Base-by-base conservation (phyloP, 129 eudicot genomes). In the Lactuca sativa region DNA sequence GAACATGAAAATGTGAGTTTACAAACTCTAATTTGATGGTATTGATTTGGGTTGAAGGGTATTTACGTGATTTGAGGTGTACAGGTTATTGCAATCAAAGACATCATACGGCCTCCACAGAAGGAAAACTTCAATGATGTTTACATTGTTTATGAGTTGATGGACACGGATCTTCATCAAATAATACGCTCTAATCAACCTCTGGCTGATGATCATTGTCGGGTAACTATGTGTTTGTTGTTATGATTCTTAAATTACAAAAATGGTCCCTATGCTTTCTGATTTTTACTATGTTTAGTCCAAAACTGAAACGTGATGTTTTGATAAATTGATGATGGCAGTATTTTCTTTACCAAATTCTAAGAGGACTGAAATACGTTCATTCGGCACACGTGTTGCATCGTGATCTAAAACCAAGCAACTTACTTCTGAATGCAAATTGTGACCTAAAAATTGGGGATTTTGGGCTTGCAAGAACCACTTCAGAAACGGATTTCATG, bases 121-220 rank as follows among this genome's bases (percentile, higher is more conserved):
- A 86, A 75, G 67, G 95, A 92, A 71, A 89, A 77, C 67, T 92
- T 92, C 58, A 86, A 89, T 79, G 98, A 92, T 71, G 98, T 92
- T 25, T 92, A 92, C 83, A 86, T 89, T 62, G 95, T 92, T 54
- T 86, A 77, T 75, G 98, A 92, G 78, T 80, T 92, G 32, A 89
- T 92, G 98, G 97, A 92, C 82, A 92, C 96, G 15, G 96, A 92
- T 84, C 97, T 92, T 66, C 96, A 92, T 69, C 98, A 92, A 72
- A 92, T 92, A 48, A 86, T 92, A 66, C 90, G 91, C 61, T 92
- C 98, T 64, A 89, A 81, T 83, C 96, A 92, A 77, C 65, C 78
- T 49, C 74, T 92, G 14, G 75, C 95, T 40, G 96, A 92, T 62
- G 98, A 89, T 79, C 98, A 93, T 61, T 93, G 98, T 77, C 98